Percentiles rank a stretch among this genome's conserved stretches.
Conservation (phyloP, 495 filamentous ascomycete genomes). For the Podospora tetraspora region DNA sequence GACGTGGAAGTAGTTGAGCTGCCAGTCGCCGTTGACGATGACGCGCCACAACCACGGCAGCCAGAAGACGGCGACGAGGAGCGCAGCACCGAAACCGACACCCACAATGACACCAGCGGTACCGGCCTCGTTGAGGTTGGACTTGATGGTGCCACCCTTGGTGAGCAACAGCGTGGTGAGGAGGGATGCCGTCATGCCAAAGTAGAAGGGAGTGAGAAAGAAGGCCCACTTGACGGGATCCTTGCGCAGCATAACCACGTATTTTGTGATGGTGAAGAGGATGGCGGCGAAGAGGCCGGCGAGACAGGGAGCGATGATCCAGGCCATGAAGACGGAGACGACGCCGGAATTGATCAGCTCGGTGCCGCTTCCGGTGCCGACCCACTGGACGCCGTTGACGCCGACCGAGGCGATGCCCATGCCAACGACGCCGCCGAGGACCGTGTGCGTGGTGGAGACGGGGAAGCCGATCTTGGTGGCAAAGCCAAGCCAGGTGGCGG, state of each 20-base stretch:
- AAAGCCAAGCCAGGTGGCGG: slow-evolving; percentile 54
- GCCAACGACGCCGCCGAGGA: slow-evolving; percentile 58
- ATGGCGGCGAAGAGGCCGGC: slow-evolving; percentile 52
- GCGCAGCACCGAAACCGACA: slow-evolving; percentile 49
- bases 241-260: slow-evolving; percentile 53
- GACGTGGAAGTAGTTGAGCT: slow-evolving; percentile 54
- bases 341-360: slow-evolving; percentile 49
- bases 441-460: slow-evolving; percentile 62
- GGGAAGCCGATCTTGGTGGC: slow-evolving; percentile 53
- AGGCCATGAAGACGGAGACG: slow-evolving; percentile 56
- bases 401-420: slow-evolving; percentile 54
- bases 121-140: slow-evolving; percentile 42
- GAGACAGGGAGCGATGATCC: slow-evolving; percentile 55
- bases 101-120: slow-evolving; percentile 54
- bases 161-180: slow-evolving; percentile 57
- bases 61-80: slow-evolving; percentile 53
- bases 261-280: slow-evolving; percentile 58
- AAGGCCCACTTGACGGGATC: slow-evolving; percentile 53
- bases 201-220: slow-evolving; percentile 53
- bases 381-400: slow-evolving; percentile 40
- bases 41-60: slow-evolving; percentile 58
- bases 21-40: slow-evolving; percentile 51
- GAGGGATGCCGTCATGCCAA: slow-evolving; percentile 52
- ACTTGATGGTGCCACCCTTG: slow-evolving; percentile 41
- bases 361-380: slow-evolving; percentile 38